These are phyloP conservation scores for Eucalyptus regnans DNA, from an alignment of 345 rosid genomes.

Conservation along the genomic window DNA sequence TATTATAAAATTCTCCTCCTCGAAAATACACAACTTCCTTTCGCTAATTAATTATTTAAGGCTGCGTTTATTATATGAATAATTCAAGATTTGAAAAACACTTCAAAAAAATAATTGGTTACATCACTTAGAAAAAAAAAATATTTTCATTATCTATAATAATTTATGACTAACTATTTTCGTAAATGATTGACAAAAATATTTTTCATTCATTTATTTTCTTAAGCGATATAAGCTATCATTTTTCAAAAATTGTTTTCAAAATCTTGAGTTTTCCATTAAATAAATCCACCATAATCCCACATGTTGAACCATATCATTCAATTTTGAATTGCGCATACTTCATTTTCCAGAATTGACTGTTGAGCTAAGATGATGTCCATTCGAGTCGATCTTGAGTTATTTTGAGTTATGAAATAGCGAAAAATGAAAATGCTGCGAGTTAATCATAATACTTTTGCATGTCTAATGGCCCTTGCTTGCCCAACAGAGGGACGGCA, in stretches of 20 bases:
- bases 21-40: neutral
- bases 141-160: rapidly evolving
- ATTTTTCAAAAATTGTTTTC: too few relatives aligned
- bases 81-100: too few relatives aligned
- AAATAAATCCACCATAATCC: neutral
- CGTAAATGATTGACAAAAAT: rapidly evolving
- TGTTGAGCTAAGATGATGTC: neutral
- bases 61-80: too few relatives aligned
- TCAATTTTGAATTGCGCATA: neutral
- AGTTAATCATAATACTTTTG: neutral
- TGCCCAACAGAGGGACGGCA: too few relatives aligned
- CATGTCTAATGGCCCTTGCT: too few relatives aligned
- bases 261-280: too few relatives aligned
- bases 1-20: neutral
- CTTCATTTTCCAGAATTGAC: neutral
- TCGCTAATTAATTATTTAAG: neutral
- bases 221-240: neutral
- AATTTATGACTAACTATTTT: neutral
- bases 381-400: neutral
- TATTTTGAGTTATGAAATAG: neutral
- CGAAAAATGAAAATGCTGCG: neutral
- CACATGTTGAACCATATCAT: neutral
- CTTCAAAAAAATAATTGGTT: too few relatives aligned
- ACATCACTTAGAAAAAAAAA: neutral
- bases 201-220: too few relatives aligned